Evolutionary conservation across 2,329 filamentous ascomycete species (phyloP).

Genomic region (Nothopassalora personata): DNA sequence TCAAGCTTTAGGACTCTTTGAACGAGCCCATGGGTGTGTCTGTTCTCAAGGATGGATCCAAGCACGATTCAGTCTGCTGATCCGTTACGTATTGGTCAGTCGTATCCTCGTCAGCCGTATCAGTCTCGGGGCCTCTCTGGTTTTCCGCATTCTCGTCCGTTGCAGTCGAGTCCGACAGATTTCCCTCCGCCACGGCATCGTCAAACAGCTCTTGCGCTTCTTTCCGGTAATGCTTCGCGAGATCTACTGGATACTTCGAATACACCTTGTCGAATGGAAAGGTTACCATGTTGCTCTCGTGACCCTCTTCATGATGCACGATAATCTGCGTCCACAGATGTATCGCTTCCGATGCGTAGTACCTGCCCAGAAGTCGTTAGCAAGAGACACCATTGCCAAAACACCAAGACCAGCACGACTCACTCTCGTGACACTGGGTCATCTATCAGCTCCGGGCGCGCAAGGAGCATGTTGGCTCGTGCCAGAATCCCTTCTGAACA

Average conservation of each 20-base stretch:
- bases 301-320: background rate
- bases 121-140: too few species aligned
- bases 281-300: background rate
- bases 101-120: too few species aligned
- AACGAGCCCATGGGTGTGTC: background rate
- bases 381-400: background rate
- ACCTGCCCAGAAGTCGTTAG: background rate
- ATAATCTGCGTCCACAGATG: background rate
- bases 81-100: background rate
- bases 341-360: background rate
- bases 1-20: constrained; percentile 25
- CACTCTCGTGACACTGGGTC: background rate
- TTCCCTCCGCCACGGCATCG: background rate
- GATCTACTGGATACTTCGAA: background rate
- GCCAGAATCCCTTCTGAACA: constrained; percentile 2
- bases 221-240: background rate
- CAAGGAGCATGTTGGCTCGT: constrained; percentile 4
- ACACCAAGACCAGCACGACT: background rate
- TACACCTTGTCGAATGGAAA: background rate
- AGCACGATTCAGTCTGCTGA: background rate
- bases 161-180: too few species aligned
- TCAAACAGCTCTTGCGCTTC: background rate
- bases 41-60: background rate
- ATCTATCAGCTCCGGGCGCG: background rate
- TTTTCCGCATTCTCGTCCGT: background rate